phyloP scores from a whole-genome alignment of 1,284 basidiomycete species.

The Pseudozyma tsukubaensis region DNA sequence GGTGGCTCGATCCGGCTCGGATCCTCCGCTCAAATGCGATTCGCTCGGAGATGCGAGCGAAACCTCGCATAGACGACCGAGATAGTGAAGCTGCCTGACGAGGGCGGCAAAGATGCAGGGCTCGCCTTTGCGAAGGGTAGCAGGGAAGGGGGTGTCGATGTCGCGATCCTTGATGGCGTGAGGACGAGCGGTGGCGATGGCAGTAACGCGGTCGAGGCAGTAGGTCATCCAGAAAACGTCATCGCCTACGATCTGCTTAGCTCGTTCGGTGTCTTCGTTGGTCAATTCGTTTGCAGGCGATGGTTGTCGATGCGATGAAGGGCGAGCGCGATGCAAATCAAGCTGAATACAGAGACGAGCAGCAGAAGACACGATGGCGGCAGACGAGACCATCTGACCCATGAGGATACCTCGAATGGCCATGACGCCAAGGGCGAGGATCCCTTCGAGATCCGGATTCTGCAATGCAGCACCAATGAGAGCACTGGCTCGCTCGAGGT shows the following conservation, averaged over 20 bases:
- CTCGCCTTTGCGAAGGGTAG: slow-evolving; percentile 28
- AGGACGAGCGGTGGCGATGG: slow-evolving; percentile 33
- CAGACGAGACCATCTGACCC: slow-evolving; percentile 27
- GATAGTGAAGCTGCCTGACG: slow-evolving; percentile 42
- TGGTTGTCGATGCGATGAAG: slow-evolving; percentile 6
- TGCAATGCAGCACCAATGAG: slow-evolving; percentile 33
- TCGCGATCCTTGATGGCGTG: slow-evolving; percentile 41
- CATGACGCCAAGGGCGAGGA: slow-evolving; percentile 41
- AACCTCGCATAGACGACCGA: slow-evolving; percentile 29
- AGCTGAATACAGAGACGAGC: slow-evolving; percentile 40
- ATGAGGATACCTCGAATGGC: slow-evolving; percentile 38
- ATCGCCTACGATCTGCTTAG: slow-evolving; percentile 8
- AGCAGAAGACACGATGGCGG: slow-evolving; percentile 31
- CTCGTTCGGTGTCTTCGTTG: neutral
- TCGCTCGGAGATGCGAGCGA: neutral
- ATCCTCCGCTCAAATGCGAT: neutral
- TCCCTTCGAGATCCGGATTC: slow-evolving; percentile 32
- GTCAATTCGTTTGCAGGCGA: slow-evolving; percentile 3
- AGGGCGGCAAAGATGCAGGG: slow-evolving; percentile 46
- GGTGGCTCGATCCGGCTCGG: slow-evolving; percentile 15
- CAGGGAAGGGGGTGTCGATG: slow-evolving; percentile 34
- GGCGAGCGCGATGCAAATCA: slow-evolving; percentile 32
- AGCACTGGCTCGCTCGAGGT: slow-evolving; percentile 29
- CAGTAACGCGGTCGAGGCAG: slow-evolving; percentile 43
- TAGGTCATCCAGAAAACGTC: slow-evolving; percentile 44